Evolutionary conservation across 371 early-diverging fungal genomes (phyloP).

Genomic region (Mucor ambiguus): DNA sequence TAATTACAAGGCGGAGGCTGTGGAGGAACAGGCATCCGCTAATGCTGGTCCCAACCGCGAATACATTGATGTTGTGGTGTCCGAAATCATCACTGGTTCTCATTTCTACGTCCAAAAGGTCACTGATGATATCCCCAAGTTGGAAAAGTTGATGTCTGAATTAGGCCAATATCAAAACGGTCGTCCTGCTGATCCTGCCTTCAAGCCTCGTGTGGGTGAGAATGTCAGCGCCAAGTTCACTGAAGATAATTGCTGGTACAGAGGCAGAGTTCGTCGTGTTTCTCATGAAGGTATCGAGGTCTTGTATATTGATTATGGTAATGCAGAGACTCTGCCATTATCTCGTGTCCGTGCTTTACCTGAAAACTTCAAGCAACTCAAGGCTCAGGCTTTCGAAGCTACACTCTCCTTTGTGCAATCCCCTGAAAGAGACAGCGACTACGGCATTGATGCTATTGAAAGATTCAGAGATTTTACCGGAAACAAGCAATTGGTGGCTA

Average conservation of each 20-base stretch:
- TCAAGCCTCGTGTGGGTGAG: conserved; percentile 74
- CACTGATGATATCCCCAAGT: conserved; percentile 65
- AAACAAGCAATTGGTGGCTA: conserved; percentile 75
- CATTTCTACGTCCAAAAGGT: conserved; percentile 81
- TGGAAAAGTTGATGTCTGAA: conserved; percentile 86
- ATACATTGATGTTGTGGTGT: conserved; percentile 81
- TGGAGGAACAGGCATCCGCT: conserved; percentile 33
- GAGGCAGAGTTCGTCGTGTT: conserved; percentile 80
- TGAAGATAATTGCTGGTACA: conserved; percentile 88
- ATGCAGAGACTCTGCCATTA: conserved; percentile 68
- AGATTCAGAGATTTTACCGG: conserved; percentile 65
- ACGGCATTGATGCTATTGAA: conserved; percentile 75
- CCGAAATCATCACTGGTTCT: conserved; percentile 76
- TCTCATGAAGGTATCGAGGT: conserved; percentile 72
- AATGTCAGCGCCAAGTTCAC: conserved; percentile 84
- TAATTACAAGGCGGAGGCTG: conserved; percentile 40
- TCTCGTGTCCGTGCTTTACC: conserved; percentile 69
- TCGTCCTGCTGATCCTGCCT: conserved; percentile 40
- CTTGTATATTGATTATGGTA: conserved; percentile 92
- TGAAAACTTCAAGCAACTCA: conserved; percentile 62
- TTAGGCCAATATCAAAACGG: conserved; percentile 67
- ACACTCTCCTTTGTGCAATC: conserved; percentile 79
- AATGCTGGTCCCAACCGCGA: conserved; percentile 63
- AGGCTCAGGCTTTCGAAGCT: conserved; percentile 85
- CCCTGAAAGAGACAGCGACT: conserved; percentile 70